Conservation (phyloP, 352 stramenopile genomes). For the Phytophthora cactorum region DNA sequence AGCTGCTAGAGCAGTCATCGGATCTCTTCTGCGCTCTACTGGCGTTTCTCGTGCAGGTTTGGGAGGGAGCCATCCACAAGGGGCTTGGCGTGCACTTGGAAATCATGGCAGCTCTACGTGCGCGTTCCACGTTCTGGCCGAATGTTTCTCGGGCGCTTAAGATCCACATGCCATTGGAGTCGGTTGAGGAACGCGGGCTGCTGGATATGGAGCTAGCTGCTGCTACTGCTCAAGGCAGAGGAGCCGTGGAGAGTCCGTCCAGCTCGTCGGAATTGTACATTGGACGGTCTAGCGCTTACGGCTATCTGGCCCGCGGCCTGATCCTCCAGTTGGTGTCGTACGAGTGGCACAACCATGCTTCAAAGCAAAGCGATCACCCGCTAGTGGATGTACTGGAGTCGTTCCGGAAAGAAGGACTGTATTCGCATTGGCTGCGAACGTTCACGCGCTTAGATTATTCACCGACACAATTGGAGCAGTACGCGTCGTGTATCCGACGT, state of each 20-base stretch:
- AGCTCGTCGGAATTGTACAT: slow-evolving; percentile 42
- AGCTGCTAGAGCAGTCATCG: slow-evolving; percentile 57
- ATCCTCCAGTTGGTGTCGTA: slow-evolving; percentile 70
- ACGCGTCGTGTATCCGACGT: slow-evolving; percentile 27
- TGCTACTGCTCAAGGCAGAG: slow-evolving; percentile 30
- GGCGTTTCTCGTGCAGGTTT: slow-evolving; percentile 62
- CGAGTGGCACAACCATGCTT: slow-evolving; percentile 65
- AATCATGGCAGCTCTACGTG: slow-evolving; percentile 50
- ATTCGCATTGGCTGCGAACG: slow-evolving; percentile 70
- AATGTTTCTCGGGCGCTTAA: slow-evolving; percentile 65
- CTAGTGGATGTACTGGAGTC: slow-evolving; percentile 58
- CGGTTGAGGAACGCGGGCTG: slow-evolving; percentile 40
- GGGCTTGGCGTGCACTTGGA: slow-evolving; percentile 52
- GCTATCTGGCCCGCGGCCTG: slow-evolving; percentile 59
- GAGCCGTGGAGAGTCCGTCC: slow-evolving; percentile 18
- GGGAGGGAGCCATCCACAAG: slow-evolving; percentile 50
- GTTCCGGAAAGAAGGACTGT: slow-evolving; percentile 68
- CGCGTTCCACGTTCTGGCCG: slow-evolving; percentile 54
- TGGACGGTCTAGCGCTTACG: slow-evolving; percentile 65
- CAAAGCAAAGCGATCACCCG: slow-evolving; percentile 40
- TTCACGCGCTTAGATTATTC: slow-evolving; percentile 73
- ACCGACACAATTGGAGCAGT: slow-evolving; percentile 29
- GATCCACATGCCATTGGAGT: slow-evolving; percentile 62
- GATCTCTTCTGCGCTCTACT: slow-evolving; percentile 68
- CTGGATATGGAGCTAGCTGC: slow-evolving; percentile 48